phyloP scores from a whole-genome alignment of 108 stramenopile genomes.

The Seminavis robusta region DNA sequence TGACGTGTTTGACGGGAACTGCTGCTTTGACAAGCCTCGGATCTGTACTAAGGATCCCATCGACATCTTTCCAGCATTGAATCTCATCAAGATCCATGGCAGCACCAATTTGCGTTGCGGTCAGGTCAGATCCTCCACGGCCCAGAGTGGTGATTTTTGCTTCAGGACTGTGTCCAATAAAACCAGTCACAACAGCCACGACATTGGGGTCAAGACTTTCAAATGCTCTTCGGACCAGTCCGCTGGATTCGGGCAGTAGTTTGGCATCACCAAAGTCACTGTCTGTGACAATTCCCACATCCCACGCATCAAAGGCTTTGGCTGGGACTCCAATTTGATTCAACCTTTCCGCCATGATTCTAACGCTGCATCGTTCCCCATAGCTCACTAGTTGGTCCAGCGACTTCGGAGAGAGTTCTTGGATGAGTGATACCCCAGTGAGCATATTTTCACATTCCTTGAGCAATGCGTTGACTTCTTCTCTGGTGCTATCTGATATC shows the following conservation, averaged over 20 bases:
- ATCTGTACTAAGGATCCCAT: slow-evolving; percentile 96
- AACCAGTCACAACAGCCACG: slow-evolving; percentile 96
- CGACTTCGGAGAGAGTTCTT: slow-evolving; percentile 87
- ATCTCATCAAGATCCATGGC: slow-evolving; percentile 84
- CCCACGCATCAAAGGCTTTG: slow-evolving; percentile 93
- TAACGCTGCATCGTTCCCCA: slow-evolving; percentile 90
- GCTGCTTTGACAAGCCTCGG: slow-evolving; percentile 88
- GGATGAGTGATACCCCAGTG: slow-evolving; percentile 85
- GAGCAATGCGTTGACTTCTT: slow-evolving; percentile 70
- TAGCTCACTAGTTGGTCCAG: slow-evolving; percentile 91
- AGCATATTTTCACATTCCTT: slow-evolving; percentile 90
- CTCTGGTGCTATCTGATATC: slow-evolving; percentile 37
- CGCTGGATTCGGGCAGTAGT: slow-evolving; percentile 58
- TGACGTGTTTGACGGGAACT: slow-evolving; percentile 79
- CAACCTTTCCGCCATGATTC: slow-evolving; percentile 90
- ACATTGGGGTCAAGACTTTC: slow-evolving; percentile 72
- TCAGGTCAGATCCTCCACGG: slow-evolving; percentile 93
- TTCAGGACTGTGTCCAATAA: slow-evolving; percentile 87
- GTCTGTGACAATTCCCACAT: slow-evolving; percentile 88
- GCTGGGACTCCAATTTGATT: slow-evolving; percentile 94
- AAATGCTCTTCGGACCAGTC: slow-evolving; percentile 59
- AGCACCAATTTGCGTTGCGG: slow-evolving; percentile 92
- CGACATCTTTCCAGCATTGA: slow-evolving; percentile 99
- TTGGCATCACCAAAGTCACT: slow-evolving; percentile 90
- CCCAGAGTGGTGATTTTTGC: slow-evolving; percentile 93